Evolutionary conservation across 371 early-diverging fungal genomes (phyloP).

Genomic region (Fennellomyces sp.): DNA sequence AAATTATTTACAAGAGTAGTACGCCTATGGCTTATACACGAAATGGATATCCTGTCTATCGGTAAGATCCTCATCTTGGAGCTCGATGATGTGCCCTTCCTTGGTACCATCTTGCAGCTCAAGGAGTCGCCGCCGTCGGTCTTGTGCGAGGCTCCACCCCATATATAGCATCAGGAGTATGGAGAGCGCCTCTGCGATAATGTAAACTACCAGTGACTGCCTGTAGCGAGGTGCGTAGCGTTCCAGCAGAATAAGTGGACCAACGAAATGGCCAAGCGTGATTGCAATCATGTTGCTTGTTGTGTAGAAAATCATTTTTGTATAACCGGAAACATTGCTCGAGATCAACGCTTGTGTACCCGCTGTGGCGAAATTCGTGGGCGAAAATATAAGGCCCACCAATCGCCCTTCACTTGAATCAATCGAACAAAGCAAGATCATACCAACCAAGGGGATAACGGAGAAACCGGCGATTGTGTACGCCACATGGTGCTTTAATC

Average conservation of each 20-base stretch:
- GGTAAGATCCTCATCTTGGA: conserved; percentile 31
- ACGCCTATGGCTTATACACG: conserved; percentile 29
- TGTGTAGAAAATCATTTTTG: background rate
- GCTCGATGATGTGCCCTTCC: background rate
- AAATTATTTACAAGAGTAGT: no score
- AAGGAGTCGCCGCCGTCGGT: conserved; percentile 10
- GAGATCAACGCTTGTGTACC: background rate
- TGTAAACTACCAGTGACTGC: conserved; percentile 18
- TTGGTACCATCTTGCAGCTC: background rate
- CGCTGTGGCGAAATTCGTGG: background rate
- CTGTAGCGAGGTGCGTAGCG: conserved; percentile 14
- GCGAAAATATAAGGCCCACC: background rate
- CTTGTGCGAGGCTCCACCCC: conserved; percentile 5
- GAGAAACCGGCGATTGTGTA: background rate
- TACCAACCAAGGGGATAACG: background rate
- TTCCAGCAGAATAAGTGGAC: conserved; percentile 5
- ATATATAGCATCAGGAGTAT: conserved; percentile 19
- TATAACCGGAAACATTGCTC: background rate
- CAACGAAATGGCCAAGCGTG: background rate
- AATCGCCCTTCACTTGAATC: background rate
- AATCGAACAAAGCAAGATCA: background rate
- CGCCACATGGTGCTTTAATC: background rate
- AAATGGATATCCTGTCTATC: conserved; percentile 42
- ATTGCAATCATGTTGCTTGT: background rate
- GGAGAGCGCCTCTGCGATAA: conserved; percentile 24